These are phyloP conservation scores for Gorgonomyces haynaldii DNA, from an alignment of 192 early-diverging fungal genomes.

Conservation along the genomic window DNA sequence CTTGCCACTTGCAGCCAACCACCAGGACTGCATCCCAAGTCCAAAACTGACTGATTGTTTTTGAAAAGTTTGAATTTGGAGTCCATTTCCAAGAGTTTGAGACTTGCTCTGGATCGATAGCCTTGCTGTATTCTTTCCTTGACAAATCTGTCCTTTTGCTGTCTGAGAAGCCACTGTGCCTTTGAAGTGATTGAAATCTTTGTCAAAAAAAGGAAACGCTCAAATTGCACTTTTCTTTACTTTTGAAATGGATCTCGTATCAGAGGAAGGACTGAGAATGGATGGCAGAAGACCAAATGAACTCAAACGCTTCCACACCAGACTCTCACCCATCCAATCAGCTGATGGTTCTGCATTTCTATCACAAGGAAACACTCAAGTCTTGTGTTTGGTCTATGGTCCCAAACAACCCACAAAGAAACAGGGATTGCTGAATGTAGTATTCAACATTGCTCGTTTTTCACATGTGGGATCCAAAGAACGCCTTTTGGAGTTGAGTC, in stretches of 20 bases:
- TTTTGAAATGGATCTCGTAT: conserved; percentile 11
- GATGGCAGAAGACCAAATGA: conserved; percentile 87
- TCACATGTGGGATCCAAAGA: conserved; percentile 33
- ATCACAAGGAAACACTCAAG: conserved; percentile 93
- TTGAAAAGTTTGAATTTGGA: conserved; percentile 12
- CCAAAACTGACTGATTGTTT: conserved; percentile 16
- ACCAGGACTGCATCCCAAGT: conserved; percentile 66
- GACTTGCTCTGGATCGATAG: conserved; percentile 62
- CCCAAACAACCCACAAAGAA: conserved; percentile 68
- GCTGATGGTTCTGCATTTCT: conserved; percentile 92
- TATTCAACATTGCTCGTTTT: conserved; percentile 85
- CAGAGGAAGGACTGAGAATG: conserved; percentile 65
- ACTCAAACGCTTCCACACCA: conserved; percentile 69
- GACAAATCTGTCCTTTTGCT: conserved; percentile 59
- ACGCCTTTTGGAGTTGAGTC: conserved; percentile 73
- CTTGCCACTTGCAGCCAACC: conserved; percentile 65
- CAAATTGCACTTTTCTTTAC: conserved; percentile 4
- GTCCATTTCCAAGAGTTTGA: conserved; percentile 50
- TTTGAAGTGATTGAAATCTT: too few relatives aligned
- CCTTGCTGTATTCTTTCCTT: conserved; percentile 37
- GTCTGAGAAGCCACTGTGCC: conserved; percentile 58
- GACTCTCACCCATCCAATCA: conserved; percentile 62
- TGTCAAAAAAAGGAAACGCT: too few relatives aligned
- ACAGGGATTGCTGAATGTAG: conserved; percentile 76
- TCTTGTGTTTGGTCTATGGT: conserved; percentile 82